Evolutionary conservation across 331 rosid species (phyloP).

Genomic region (Ulmus americana): DNA sequence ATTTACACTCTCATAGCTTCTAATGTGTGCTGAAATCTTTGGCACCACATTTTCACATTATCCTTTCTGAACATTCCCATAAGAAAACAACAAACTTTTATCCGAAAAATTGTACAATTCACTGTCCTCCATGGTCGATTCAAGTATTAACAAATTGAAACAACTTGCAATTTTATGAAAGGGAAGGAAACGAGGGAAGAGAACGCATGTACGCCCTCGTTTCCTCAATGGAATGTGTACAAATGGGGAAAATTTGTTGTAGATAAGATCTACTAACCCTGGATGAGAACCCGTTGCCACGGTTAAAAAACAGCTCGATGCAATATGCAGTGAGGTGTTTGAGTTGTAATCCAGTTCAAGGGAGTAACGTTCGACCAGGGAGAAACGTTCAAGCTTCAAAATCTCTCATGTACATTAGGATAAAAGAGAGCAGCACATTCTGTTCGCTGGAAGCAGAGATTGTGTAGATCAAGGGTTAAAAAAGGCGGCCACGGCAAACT

Average conservation of each 20-base stretch:
- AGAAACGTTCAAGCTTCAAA: slow-evolving; percentile 1
- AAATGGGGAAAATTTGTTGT: background rate
- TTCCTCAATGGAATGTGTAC: slow-evolving; percentile 5
- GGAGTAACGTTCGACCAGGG: slow-evolving; percentile 6
- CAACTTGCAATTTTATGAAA: background rate
- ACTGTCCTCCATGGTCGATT: slow-evolving; percentile 4
- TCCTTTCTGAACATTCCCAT: background rate
- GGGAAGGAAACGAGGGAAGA: background rate
- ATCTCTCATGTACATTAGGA: slow-evolving; percentile 1
- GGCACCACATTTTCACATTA: background rate
- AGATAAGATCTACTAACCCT: slow-evolving; percentile 9
- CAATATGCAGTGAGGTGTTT: background rate
- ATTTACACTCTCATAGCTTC: background rate
- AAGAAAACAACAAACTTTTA: slow-evolving; percentile 5
- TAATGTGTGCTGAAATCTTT: background rate
- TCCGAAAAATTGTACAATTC: slow-evolving; percentile 4
- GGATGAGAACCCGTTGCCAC: slow-evolving; percentile 2
- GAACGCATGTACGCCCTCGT: slow-evolving; percentile 2
- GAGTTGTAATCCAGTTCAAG: slow-evolving; percentile 1
- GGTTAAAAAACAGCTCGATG: background rate
- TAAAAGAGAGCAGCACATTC: background rate
- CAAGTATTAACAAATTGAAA: slow-evolving; percentile 5
- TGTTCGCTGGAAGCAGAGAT: slow-evolving; percentile 6
- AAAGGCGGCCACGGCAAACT: slow-evolving; percentile 57
- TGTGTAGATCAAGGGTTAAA: slow-evolving; percentile 24